phyloP scores from a whole-genome alignment of 2,329 filamentous ascomycete species.

The Aspergillus floridensis region DNA sequence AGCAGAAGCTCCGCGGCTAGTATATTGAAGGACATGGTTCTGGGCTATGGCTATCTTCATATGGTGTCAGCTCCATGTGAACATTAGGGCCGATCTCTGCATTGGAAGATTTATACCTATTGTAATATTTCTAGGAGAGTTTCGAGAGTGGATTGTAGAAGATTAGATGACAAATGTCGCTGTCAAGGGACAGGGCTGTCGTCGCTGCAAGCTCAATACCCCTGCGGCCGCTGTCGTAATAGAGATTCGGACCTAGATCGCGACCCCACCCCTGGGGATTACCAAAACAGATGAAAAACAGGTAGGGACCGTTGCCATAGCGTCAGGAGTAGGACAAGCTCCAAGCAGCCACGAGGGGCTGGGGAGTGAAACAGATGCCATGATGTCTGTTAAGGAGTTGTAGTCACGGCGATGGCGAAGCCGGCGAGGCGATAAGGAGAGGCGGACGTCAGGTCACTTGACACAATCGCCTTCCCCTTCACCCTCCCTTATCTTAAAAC shows the following conservation, averaged over 20 bases:
- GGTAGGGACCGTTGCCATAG: slow-evolving; percentile 7
- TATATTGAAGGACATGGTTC: slow-evolving; percentile 53
- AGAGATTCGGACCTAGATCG: slow-evolving; percentile 23
- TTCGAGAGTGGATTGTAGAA: background rate
- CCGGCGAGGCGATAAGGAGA: slow-evolving; percentile 1
- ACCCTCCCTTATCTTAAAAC: background rate
- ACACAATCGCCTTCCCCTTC: background rate
- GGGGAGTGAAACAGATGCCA: slow-evolving; percentile 19
- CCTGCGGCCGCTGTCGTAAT: slow-evolving; percentile 21
- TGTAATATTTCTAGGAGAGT: background rate
- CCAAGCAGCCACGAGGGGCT: slow-evolving; percentile 21
- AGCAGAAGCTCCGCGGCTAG: slow-evolving; percentile 59
- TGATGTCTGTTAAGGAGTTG: slow-evolving; percentile 17
- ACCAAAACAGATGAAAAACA: slow-evolving; percentile 12
- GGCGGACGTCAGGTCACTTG: slow-evolving; percentile 3
- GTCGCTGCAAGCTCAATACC: slow-evolving; percentile 9
- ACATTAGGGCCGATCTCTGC: background rate
- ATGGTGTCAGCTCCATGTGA: background rate
- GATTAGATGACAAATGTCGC: background rate
- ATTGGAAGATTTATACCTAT: background rate
- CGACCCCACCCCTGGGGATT: slow-evolving; percentile 36
- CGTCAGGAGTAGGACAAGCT: background rate
- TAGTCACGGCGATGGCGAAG: background rate
- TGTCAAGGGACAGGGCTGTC: slow-evolving; percentile 1
- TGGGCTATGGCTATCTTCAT: background rate